These are phyloP conservation scores for Nemania bipapillata DNA, from an alignment of 2,329 filamentous ascomycete species.

Conservation along the genomic window DNA sequence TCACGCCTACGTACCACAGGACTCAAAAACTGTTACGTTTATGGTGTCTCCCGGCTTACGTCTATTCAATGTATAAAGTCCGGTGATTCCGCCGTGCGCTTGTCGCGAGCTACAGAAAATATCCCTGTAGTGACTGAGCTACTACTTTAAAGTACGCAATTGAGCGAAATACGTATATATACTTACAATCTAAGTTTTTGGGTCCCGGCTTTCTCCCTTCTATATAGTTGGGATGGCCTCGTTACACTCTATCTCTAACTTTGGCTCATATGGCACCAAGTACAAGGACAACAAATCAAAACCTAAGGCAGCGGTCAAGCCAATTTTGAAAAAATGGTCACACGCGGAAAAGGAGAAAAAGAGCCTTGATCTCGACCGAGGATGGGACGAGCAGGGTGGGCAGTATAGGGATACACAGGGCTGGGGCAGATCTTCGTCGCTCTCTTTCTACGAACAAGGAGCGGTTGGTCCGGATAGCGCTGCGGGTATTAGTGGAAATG, in stretches of 20 bases:
- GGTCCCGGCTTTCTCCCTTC: slow-evolving; percentile 9
- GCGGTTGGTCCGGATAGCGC: slow-evolving; percentile 13
- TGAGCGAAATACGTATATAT: slow-evolving; percentile 30
- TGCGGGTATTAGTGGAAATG: slow-evolving; percentile 12
- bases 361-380: slow-evolving; percentile 70
- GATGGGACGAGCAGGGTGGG: slow-evolving; percentile 66
- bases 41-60: slow-evolving; percentile 14
- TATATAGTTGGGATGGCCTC: slow-evolving; percentile 52
- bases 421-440: slow-evolving; percentile 39
- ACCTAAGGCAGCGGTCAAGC: slow-evolving; percentile 65
- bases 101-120: slow-evolving; percentile 29
- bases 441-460: slow-evolving; percentile 36
- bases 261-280: slow-evolving; percentile 42
- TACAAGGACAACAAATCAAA: slow-evolving; percentile 60
- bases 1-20: neutral
- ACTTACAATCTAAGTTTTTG: slow-evolving; percentile 25
- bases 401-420: slow-evolving; percentile 50
- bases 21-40: neutral
- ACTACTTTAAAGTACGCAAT: slow-evolving; percentile 18
- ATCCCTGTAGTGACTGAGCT: slow-evolving; percentile 10
- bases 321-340: slow-evolving; percentile 68
- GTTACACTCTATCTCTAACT: slow-evolving; percentile 50
- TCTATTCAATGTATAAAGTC: slow-evolving; percentile 33
- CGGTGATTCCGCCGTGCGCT: slow-evolving; percentile 32
- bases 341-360: slow-evolving; percentile 67